Conservation (phyloP, 1,139 yeast genomes). For the Scheffersomyces parashehatae region DNA sequence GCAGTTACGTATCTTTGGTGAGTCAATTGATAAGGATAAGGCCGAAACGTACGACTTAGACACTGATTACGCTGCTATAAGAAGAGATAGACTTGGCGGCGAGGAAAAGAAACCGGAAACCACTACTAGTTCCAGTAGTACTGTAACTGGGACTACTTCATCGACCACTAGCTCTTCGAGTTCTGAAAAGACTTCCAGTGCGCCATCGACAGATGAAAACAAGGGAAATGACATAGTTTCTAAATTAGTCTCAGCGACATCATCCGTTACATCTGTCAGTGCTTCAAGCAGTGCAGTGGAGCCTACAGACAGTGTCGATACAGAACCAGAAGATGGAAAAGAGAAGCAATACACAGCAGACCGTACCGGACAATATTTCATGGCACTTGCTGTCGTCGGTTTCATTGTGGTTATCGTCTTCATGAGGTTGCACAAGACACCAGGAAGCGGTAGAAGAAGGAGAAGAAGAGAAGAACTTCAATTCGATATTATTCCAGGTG, state of each 20-base stretch:
- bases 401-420: constrained; percentile 53
- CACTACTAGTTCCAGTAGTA: constrained; percentile 1
- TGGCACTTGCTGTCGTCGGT: constrained; percentile 61
- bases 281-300: neutral
- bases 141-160: constrained; percentile 2
- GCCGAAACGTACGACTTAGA: constrained; percentile 50
- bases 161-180: neutral
- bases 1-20: constrained; percentile 85
- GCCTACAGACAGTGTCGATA: constrained; percentile 8
- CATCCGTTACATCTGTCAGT: neutral
- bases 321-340: constrained; percentile 24
- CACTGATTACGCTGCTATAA: constrained; percentile 41
- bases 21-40: constrained; percentile 59
- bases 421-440: constrained; percentile 53
- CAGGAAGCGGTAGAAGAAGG: constrained; percentile 50
- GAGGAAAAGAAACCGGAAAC: constrained; percentile 9
- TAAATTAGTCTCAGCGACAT: neutral
- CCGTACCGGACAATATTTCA: constrained; percentile 59
- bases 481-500: constrained; percentile 75
- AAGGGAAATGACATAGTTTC: neutral
- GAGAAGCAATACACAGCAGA: constrained; percentile 31
- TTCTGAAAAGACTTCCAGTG: neutral
- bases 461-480: constrained; percentile 76
- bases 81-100: constrained; percentile 28
- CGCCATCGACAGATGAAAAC: neutral